A percentile compares a stretch with the other conserved stretches of the same genome.
Conservation (phyloP, 345 rosid species). For the Citrus unshiu region DNA sequence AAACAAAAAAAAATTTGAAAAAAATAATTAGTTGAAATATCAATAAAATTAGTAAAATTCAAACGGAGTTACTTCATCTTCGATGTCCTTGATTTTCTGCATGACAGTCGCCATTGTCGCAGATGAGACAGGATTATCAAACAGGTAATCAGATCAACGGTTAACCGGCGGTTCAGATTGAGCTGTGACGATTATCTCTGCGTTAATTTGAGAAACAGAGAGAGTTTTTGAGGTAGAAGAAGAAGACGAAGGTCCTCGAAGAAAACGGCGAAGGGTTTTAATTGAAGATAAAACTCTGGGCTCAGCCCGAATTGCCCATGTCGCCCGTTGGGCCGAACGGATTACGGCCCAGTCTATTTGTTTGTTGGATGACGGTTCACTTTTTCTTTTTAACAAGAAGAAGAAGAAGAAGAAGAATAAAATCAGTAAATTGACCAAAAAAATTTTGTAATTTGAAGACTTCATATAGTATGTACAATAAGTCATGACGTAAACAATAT, state of each 20-base stretch:
- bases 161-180: neutral
- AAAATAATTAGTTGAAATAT: neutral
- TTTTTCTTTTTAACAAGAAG: too few species aligned
- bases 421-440: too few species aligned
- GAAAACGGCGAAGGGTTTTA: neutral
- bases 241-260: neutral
- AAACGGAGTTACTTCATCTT: slow-evolving; percentile 60
- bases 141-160: neutral
- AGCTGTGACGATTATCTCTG: neutral
- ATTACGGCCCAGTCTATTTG: neutral
- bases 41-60: neutral
- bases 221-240: neutral
- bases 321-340: neutral
- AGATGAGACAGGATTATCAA: neutral
- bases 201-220: neutral
- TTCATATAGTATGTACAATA: too few species aligned
- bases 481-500: too few species aligned
- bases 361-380: too few species aligned
- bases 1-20: neutral
- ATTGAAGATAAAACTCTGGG: neutral
- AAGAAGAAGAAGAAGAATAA: too few species aligned
- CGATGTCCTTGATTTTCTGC: slow-evolving; percentile 90
- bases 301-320: too few species aligned
- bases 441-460: too few species aligned
- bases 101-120: slow-evolving; percentile 72